Conservation (phyloP, 2,329 filamentous ascomycete species). For the Trichophyton mentagrophytes region DNA sequence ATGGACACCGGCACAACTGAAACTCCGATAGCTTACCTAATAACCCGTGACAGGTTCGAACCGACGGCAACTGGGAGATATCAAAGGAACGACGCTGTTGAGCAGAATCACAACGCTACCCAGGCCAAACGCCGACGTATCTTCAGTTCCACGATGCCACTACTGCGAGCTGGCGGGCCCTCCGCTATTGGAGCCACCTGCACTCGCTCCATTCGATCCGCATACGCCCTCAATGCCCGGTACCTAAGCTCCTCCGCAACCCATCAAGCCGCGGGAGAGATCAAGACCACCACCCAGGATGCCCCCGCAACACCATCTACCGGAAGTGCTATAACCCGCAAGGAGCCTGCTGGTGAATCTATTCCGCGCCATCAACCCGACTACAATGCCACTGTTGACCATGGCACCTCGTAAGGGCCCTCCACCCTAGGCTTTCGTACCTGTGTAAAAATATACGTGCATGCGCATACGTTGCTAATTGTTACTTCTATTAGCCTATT, state of each 20-base stretch:
- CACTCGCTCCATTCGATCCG: slow-evolving; percentile 22
- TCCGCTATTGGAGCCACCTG: slow-evolving; percentile 20
- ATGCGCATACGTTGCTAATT: slow-evolving; percentile 4
- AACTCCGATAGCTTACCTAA: background rate
- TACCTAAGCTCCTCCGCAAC: slow-evolving; percentile 35
- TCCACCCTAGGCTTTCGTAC: background rate
- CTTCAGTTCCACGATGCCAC: slow-evolving; percentile 44
- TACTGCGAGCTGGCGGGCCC: slow-evolving; percentile 44
- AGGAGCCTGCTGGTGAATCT: slow-evolving; percentile 39
- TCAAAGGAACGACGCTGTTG: no score
- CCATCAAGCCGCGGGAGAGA: slow-evolving; percentile 16
- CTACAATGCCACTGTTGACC: slow-evolving; percentile 69
- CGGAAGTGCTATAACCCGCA: slow-evolving; percentile 37
- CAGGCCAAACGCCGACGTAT: background rate
- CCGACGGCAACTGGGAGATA: background rate
- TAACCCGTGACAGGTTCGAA: background rate
- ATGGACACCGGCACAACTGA: slow-evolving; percentile 13
- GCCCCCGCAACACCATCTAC: slow-evolving; percentile 30
- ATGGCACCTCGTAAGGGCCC: slow-evolving; percentile 68
- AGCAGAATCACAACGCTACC: no score
- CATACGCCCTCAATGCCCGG: slow-evolving; percentile 25
- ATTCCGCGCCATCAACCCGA: slow-evolving; percentile 59
- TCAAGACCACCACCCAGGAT: slow-evolving; percentile 35
- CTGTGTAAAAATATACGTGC: background rate
- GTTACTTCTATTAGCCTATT: slow-evolving; percentile 58